Conservation (phyloP, 139 green algal genomes). For the Monoraphidium neglectum region DNA sequence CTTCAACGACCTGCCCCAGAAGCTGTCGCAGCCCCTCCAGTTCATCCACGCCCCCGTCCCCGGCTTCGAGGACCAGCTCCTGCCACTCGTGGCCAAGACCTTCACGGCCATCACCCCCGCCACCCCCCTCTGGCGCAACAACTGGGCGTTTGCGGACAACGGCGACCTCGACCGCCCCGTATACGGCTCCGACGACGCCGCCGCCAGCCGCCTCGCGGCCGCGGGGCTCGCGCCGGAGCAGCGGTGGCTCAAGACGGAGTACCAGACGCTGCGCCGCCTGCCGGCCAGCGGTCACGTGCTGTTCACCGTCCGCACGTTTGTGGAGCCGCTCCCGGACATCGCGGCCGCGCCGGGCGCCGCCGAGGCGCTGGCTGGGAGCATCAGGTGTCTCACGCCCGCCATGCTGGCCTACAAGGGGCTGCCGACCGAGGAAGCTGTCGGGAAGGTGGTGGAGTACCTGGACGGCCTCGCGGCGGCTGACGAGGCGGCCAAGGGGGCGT, state of each 20-base stretch:
- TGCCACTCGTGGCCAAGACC: constrained; percentile 26
- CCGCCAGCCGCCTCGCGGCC: background rate
- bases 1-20: constrained; percentile 30
- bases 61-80: constrained; percentile 38
- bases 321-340: constrained; percentile 30
- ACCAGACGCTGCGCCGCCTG: constrained; percentile 36
- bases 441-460: constrained; percentile 11
- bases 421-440: constrained; percentile 11
- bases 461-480: constrained; percentile 8
- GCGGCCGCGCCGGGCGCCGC: constrained; percentile 15
- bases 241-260: constrained; percentile 37
- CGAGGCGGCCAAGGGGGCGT: too few relatives aligned
- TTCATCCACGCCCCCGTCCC: constrained; percentile 38
- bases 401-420: constrained; percentile 29
- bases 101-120: constrained; percentile 23
- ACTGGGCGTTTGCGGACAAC: constrained; percentile 35
- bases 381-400: constrained; percentile 5
- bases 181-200: constrained; percentile 18
- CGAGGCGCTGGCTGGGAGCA: constrained; percentile 2
- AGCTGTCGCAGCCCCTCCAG: constrained; percentile 29
- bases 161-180: constrained; percentile 22
- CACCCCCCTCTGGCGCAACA: constrained; percentile 42
- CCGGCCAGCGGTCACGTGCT: constrained; percentile 21
- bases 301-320: constrained; percentile 34
- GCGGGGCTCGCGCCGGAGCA: constrained; percentile 1